Conservation (phyloP, 176 grass and related monocot genomes). For the Melocanna baccifera region DNA sequence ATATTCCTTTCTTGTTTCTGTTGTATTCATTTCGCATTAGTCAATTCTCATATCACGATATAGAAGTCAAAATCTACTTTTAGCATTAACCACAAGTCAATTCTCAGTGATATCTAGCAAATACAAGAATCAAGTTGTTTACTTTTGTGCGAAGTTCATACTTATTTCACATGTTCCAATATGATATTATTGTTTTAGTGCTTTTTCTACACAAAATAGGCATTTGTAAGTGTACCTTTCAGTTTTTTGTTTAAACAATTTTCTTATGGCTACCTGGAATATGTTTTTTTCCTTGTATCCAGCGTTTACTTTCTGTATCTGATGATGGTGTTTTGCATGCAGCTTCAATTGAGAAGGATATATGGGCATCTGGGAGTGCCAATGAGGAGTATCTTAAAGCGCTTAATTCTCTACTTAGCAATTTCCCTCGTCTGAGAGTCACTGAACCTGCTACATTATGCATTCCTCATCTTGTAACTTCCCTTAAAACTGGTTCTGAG, state of each 20-base stretch:
- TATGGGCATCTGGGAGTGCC: slow-evolving; percentile 87
- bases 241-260: not conserved
- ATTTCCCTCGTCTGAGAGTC: slow-evolving; percentile 96
- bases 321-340: slow-evolving; percentile 33
- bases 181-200: not conserved
- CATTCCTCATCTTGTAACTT: slow-evolving; percentile 92
- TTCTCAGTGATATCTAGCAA: not conserved
- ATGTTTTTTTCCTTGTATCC: not conserved
- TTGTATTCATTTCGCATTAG: not conserved
- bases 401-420: slow-evolving; percentile 81
- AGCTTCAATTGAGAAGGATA: slow-evolving; percentile 99
- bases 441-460: slow-evolving; percentile 92
- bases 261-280: slow-evolving; percentile 9
- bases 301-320: slow-evolving; percentile 14
- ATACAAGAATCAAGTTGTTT: not conserved
- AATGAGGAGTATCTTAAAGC: slow-evolving; percentile 99
- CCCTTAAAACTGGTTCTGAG: slow-evolving; percentile 94
- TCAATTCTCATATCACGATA: not conserved
- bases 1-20: slow-evolving; percentile 17
- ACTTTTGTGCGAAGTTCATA: not conserved
- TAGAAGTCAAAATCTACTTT: not conserved
- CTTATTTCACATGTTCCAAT: not conserved
- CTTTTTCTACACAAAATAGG: not conserved
- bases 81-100: not conserved
- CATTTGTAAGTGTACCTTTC: not conserved